Base-by-base conservation (phyloP, 306 rosid species). In the Ormosia semicastrata region DNA sequence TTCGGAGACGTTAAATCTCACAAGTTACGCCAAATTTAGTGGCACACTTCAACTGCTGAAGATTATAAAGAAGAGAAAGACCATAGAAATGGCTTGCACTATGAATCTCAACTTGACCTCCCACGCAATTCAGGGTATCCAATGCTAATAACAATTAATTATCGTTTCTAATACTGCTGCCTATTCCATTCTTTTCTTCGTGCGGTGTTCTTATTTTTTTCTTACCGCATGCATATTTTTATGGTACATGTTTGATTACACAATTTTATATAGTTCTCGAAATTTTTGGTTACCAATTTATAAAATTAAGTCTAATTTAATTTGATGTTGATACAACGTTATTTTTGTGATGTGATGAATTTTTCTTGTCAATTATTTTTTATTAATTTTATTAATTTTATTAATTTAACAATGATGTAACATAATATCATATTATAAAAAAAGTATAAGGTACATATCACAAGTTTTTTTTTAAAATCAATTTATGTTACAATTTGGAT, bases 41-140 rank as follows among this genome's bases (percentile, higher is more conserved):
- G 97, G 99, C 1, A 74, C 14, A 0, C 86, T 91, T 52, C 75
- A 53, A 5, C 47, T 90, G 73, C 6, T 91, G 18, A 85, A 89
- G 58, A 76, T 87, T 63, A 9, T 93, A 0, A 78, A 82, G 30
- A 77, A 13, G 78, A 90, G 69, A 50, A 82, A 52, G 68, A 86
- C 50, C 12, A 2, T 74, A 1, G 74, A 88, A 44, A 56, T 89
- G 89, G 81, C 72, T 59, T 93, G 99, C 72, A 3, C 68, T 18
- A 62, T 95, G 66, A 77, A 49, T 30, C 86, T 95, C 40, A 77
- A 83, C 32, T 80, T 92, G 77, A 81, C 66, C n/a, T 86, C 85
- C n/a, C 63, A 36, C 54, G 58, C 54, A 24, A 33, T 92, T 73
- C 83, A 81, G 40, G 86, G 74, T 68, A 58, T 88, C 40, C 76